Percentiles rank a stretch among this genome's conserved stretches.
Evolutionary conservation across 495 filamentous ascomycete genomes (phyloP).

Genomic region (Peziza echinospora): DNA sequence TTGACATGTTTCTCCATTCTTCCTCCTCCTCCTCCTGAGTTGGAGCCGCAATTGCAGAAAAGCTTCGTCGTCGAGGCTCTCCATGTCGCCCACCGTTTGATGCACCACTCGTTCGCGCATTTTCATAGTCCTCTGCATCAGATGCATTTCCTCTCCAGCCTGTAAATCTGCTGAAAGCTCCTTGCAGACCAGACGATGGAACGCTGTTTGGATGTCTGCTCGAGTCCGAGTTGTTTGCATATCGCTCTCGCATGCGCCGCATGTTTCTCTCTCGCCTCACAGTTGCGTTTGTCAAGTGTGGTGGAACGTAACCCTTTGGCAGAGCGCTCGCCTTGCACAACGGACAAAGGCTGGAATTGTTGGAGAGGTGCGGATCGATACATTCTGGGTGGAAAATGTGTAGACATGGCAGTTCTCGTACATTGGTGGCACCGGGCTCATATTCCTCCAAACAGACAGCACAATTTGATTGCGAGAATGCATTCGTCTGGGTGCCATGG

Average conservation of each 20-base stretch:
- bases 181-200: slow-evolving; percentile 1
- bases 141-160: not conserved
- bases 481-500: slow-evolving; percentile 12
- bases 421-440: slow-evolving; percentile 37
- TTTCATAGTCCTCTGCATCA: not conserved
- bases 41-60: not conserved
- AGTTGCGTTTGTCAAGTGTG: slow-evolving; percentile 57
- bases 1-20: slow-evolving; percentile 2
- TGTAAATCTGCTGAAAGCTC: not conserved
- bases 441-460: slow-evolving; percentile 75
- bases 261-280: slow-evolving; percentile 47
- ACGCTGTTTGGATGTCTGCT: slow-evolving; percentile 2
- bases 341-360: slow-evolving; percentile 60
- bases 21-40: slow-evolving; percentile 3
- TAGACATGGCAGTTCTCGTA: slow-evolving; percentile 66
- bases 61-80: not conserved
- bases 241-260: slow-evolving; percentile 24
- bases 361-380: slow-evolving; percentile 55
- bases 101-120: not conserved
- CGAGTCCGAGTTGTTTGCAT: too few species aligned
- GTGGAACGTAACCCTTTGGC: slow-evolving; percentile 40
- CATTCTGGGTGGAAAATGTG: slow-evolving; percentile 86
- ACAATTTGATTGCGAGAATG: slow-evolving; percentile 49
- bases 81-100: not conserved
- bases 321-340: slow-evolving; percentile 65